Evolutionary conservation across 345 rosid species (phyloP), one percentile per base, ranked within the genome.

Genomic region (Gossypium mustelinum): DNA sequence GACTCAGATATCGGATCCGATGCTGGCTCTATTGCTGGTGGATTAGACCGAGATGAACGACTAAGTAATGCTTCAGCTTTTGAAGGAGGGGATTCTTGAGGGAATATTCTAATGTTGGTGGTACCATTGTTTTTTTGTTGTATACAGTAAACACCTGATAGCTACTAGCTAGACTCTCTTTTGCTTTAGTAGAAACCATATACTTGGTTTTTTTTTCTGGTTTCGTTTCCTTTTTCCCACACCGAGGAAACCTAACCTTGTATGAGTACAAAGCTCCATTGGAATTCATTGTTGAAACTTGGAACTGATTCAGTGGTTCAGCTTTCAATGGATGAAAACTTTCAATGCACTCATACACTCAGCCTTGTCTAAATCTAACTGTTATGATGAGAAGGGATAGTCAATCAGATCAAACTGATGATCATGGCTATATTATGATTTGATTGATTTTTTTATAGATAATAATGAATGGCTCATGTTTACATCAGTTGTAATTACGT

Each of bases 1-100:
- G 80, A 75, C 73, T 59, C 76, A 0, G 89, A 86, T 63, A 43
- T 20, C 9, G 80, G 63, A 59, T 84, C 86, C 3, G 92, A 86
- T 20, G 68, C 77, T 2, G 85, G 79, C 14, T 85, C 86, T 0
- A 75, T 82, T 48, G 79, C 87, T 13, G 77, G 70, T 34, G 41
- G 41, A 34, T 34, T 34, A 17, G 50, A 70, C 18, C 51, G 55
- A 17, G 79, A 71, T 2, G 74, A 59, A 17, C 22, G 39, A 67
- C 76, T 48, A 39, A 66, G 75, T 61, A 44, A 73, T 25, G 57
- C 13, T 50, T 41, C 73, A 16, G 71, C 73, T 54, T 78, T 75
- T 3, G 77, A 77, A n/a, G 84, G 63, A 11, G 73, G 66, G 59
- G 76, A 73, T 45, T 70, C 13, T 22, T 72, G 43, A 58, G 66